Evolutionary conservation across 305 asterid species (phyloP), one percentile per base, ranked within the genome.

Genomic region (Lippia alba): DNA sequence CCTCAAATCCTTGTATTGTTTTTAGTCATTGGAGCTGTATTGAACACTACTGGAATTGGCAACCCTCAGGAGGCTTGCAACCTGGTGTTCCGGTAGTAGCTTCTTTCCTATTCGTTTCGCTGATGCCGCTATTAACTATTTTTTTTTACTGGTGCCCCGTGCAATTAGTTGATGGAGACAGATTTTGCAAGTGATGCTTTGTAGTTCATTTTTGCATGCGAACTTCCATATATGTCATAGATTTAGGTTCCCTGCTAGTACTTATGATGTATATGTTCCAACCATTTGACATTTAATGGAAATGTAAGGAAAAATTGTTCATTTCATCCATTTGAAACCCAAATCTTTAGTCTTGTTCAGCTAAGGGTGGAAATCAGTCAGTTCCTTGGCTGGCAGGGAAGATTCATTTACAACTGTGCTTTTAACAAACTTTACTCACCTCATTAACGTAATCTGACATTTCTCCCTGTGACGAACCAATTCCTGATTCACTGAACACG

Each of bases 401-500:
- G 36, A 19, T 48, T 20, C 34, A 17, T 56, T 67, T 34, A 8
- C 40, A 30, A 17, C 56, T 51, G 56, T 59, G 36, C 14, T 48
- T 62, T 40, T 33, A 54, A 70, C 15, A 55, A 20, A 56, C 49
- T 58, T 20, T 14, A 40, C 56, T 61, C 53, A 58, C 55, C 30
- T 39, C 61, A 12, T 50, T 75, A 41, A 32, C 24, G 73, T 82
- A 45, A 76, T 75, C 19, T 69, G 48, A 30, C 41, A 61, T 59
- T 46, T 51, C 68, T 71, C 33, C 78, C 24, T 64, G 32, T 75
- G 16, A 63, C 66, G 78, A 91, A 97, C 96, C 97, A 30, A 85
- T 93, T 79, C 94, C 92, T 34, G 92, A 93, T 79, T 91, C 98
- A 17, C 61, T 93, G 78, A 80, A 75, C 88, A 91, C 98, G 1